phyloP scores from a whole-genome alignment of 129 eudicot species.

The Apium graveolens region DNA sequence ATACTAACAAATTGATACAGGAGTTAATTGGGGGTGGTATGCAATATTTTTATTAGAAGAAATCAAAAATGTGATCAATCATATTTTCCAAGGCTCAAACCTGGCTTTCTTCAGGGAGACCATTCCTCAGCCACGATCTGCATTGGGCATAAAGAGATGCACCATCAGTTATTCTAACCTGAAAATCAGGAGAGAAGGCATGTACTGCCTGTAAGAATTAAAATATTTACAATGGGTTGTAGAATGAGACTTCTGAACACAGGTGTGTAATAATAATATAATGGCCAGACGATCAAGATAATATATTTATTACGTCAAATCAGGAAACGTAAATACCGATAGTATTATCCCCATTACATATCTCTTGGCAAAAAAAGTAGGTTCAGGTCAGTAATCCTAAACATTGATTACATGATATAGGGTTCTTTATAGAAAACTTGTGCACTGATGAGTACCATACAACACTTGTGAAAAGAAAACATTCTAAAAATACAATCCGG shows the following conservation, averaged over 20 bases:
- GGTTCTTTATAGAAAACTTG: background rate
- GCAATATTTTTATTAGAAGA: background rate
- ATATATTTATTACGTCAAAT: background rate
- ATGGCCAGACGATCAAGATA: background rate
- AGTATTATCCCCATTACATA: background rate
- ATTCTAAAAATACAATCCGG: background rate
- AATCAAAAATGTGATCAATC: background rate
- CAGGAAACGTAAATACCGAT: background rate
- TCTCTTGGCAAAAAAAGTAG: background rate
- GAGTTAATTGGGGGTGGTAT: background rate
- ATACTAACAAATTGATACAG: background rate
- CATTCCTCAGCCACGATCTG: slow-evolving; percentile 35
- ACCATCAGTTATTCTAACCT: slow-evolving; percentile 26
- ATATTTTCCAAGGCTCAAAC: slow-evolving; percentile 7
- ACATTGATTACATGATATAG: background rate
- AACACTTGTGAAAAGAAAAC: background rate
- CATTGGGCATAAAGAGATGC: slow-evolving; percentile 30
- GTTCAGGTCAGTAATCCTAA: background rate
- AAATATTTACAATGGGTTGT: background rate
- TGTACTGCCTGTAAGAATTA: background rate
- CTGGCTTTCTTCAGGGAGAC: slow-evolving; percentile 27
- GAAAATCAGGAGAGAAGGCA: slow-evolving; percentile 5
- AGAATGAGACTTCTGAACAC: background rate
- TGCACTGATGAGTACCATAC: background rate
- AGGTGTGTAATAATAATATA: background rate